Conservation (phyloP, 164 flowering plant genomes). For the Stephania cephalantha region DNA sequence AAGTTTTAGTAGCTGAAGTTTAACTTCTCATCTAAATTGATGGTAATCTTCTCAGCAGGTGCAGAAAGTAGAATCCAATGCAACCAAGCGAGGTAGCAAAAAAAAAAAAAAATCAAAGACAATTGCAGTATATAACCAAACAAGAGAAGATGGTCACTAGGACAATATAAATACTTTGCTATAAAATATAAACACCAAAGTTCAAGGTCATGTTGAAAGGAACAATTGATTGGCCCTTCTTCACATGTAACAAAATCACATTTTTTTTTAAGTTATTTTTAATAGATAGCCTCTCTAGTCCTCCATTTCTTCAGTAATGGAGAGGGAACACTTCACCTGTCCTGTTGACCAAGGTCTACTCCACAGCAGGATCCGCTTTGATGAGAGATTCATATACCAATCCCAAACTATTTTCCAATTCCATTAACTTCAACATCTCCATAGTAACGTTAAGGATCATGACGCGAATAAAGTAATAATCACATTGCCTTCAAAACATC, state of each 20-base stretch:
- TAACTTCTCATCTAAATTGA: too few species aligned
- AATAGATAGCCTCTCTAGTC: neutral
- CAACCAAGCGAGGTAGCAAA: too few species aligned
- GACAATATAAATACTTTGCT: neutral
- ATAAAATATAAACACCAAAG: neutral
- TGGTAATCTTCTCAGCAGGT: too few species aligned
- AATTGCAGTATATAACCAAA: too few species aligned
- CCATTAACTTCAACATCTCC: neutral
- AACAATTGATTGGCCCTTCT: neutral
- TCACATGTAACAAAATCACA: neutral
- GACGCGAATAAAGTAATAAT: neutral
- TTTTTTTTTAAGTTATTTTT: neutral
- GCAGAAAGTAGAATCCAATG: too few species aligned
- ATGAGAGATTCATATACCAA: neutral
- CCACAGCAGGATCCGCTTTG: neutral
- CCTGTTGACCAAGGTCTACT: too few species aligned
- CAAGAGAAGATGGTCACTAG: neutral
- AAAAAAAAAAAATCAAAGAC: too few species aligned
- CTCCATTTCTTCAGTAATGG: neutral
- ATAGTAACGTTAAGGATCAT: neutral
- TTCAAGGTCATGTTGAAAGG: neutral
- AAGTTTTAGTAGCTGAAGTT: too few species aligned
- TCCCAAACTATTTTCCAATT: neutral
- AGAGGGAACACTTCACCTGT: neutral
- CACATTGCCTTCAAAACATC: neutral